Percentiles rank a stretch among this genome's conserved stretches.
These are phyloP conservation scores for Psilocybe cyanescens DNA, from an alignment of 768 basidiomycete species.

Conservation along the genomic window DNA sequence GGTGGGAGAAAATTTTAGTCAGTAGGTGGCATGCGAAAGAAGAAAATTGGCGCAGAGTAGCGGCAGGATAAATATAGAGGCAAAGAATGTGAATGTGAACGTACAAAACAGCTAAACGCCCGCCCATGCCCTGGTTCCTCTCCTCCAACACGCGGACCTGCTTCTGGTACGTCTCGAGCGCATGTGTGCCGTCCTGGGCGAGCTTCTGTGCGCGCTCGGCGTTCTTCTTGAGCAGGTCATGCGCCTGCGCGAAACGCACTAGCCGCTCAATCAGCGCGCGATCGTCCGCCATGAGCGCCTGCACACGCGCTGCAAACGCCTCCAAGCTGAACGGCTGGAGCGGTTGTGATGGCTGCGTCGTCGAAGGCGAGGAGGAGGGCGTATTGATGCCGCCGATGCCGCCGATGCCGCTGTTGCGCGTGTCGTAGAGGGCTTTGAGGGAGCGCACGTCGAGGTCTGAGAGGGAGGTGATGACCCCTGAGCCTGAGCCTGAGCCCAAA, in stretches of 20 bases:
- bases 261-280: slow-evolving; percentile 82
- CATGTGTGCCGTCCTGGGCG: slow-evolving; percentile 77
- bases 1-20: slow-evolving; percentile 14
- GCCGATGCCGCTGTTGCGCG: slow-evolving; percentile 19
- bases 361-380: slow-evolving; percentile 19
- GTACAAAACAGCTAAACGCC: slow-evolving; percentile 62
- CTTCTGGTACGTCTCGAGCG: slow-evolving; percentile 89
- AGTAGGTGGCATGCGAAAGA: neutral
- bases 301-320: slow-evolving; percentile 76
- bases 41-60: too few relatives aligned
- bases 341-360: slow-evolving; percentile 20
- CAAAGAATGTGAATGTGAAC: slow-evolving; percentile 23
- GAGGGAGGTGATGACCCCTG: slow-evolving; percentile 51
- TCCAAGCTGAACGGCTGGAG: slow-evolving; percentile 66
- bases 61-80: slow-evolving; percentile 7
- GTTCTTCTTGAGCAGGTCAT: slow-evolving; percentile 90
- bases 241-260: slow-evolving; percentile 84
- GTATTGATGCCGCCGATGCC: neutral
- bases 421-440: slow-evolving; percentile 79
- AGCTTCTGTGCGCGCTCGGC: slow-evolving; percentile 91
- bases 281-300: slow-evolving; percentile 83
- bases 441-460: slow-evolving; percentile 87
- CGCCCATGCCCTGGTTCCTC: slow-evolving; percentile 56
- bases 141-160: slow-evolving; percentile 84
- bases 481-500: neutral